Evolutionary conservation across 495 filamentous ascomycete genomes (phyloP).

Genomic region (Xylaria grammica): DNA sequence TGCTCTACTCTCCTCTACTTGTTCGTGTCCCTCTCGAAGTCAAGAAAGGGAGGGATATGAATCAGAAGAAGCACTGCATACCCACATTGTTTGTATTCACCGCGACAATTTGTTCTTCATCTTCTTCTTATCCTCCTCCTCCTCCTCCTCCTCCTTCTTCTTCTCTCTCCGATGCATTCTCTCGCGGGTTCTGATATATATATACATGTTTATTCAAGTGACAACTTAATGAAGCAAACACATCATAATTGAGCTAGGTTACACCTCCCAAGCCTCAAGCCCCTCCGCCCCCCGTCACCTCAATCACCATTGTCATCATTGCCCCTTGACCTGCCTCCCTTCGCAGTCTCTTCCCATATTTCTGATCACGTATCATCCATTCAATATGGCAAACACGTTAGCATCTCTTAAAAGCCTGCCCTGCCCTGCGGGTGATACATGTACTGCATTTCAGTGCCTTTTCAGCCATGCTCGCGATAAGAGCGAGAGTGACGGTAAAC

Average conservation of each 20-base stretch:
- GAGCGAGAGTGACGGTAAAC: neutral
- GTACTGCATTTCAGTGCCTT: conserved; percentile 45
- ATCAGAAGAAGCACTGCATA: neutral
- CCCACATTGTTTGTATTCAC: too few relatives aligned
- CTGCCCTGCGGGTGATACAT: conserved; percentile 64
- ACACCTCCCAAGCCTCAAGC: too few relatives aligned
- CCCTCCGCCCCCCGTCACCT: too few relatives aligned
- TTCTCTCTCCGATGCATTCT: neutral
- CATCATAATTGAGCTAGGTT: neutral
- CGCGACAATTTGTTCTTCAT: too few relatives aligned
- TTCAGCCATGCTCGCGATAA: conserved; percentile 46
- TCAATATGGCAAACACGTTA: conserved; percentile 68
- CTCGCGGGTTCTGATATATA: neutral
- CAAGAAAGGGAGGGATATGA: neutral
- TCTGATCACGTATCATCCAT: neutral
- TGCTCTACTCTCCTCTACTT: too few relatives aligned
- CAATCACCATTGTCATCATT: neutral
- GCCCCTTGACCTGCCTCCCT: neutral
- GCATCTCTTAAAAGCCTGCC: conserved; percentile 67
- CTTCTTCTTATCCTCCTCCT: too few relatives aligned
- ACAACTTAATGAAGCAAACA: conserved; percentile 2
- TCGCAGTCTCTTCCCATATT: conserved; percentile 1
- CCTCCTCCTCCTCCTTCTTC: too few relatives aligned
- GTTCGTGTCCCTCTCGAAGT: neutral
- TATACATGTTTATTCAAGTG: neutral